phyloP scores from a whole-genome alignment of 352 stramenopile species.

The Pythium utonaiense region DNA sequence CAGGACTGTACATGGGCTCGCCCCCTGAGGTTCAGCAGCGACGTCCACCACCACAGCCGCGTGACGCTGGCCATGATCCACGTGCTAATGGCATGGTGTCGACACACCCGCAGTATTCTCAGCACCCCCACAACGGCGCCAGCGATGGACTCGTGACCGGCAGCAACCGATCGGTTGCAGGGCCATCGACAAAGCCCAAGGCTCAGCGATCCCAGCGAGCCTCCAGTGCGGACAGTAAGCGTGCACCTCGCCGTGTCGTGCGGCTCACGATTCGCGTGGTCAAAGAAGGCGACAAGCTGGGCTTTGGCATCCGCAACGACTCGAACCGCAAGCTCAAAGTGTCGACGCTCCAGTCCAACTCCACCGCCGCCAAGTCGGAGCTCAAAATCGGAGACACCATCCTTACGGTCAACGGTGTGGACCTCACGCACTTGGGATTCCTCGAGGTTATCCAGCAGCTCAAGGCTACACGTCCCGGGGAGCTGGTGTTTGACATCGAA shows the following conservation, averaged over 20 bases:
- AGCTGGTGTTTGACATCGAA: constrained; percentile 61
- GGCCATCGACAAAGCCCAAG: neutral
- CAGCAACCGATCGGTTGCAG: neutral
- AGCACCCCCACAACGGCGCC: neutral
- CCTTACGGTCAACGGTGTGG: constrained; percentile 58
- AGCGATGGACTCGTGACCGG: neutral
- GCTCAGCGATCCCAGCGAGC: neutral
- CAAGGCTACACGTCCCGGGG: constrained; percentile 45
- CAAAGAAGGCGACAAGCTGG: constrained; percentile 54
- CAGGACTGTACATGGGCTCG: neutral
- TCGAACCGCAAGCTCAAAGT: constrained; percentile 46
- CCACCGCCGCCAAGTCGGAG: constrained; percentile 32
- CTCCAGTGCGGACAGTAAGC: constrained; percentile 9
- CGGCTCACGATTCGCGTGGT: constrained; percentile 40
- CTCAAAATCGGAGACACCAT: constrained; percentile 62
- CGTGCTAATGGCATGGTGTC: neutral
- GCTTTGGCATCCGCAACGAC: constrained; percentile 71
- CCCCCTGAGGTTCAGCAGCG: neutral
- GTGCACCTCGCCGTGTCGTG: constrained; percentile 1
- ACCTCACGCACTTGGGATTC: constrained; percentile 49
- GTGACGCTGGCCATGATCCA: neutral
- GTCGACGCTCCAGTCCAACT: constrained; percentile 50
- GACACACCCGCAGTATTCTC: neutral
- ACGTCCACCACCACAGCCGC: no score
- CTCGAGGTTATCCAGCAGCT: constrained; percentile 52